A percentile compares a stretch with the other conserved stretches of the same genome.
Conservation (phyloP, 495 filamentous ascomycete genomes). For the Aspergillus carlsbadensis region DNA sequence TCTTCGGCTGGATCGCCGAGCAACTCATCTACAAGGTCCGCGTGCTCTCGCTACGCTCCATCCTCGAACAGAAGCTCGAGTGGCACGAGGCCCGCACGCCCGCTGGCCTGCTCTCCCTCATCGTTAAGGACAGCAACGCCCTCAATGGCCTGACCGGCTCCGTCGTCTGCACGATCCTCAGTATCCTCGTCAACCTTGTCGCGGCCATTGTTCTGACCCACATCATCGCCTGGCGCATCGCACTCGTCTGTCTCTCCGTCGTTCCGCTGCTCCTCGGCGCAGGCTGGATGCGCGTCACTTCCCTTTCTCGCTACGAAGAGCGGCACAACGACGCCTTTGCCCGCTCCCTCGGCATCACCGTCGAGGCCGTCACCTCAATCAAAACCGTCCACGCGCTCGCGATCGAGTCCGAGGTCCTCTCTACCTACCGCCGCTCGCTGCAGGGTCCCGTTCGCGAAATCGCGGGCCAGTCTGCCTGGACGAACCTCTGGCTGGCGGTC, state of each 20-base stretch:
- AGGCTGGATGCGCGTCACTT: conserved; percentile 52
- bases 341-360: conserved; percentile 47
- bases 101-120: conserved; percentile 41
- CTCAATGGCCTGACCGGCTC: conserved; percentile 48
- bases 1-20: conserved; percentile 52
- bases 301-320: conserved; percentile 54
- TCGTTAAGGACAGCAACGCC: conserved; percentile 48
- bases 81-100: conserved; percentile 53
- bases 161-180: conserved; percentile 43
- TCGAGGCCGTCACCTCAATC: conserved; percentile 52
- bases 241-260: conserved; percentile 36
- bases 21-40: conserved; percentile 49
- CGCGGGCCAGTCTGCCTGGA: conserved; percentile 39
- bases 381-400: conserved; percentile 52
- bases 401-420: conserved; percentile 41
- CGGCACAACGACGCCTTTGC: conserved; percentile 55
- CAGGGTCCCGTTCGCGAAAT: conserved; percentile 46
- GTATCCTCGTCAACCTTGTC: conserved; percentile 40
- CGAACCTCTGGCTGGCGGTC: conserved; percentile 38
- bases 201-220: conserved; percentile 38
- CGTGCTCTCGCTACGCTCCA: conserved; percentile 47
- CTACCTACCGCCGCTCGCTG: conserved; percentile 34
- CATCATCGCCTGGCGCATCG: conserved; percentile 42
- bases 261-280: conserved; percentile 42
- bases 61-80: conserved; percentile 48